Percentiles rank a stretch among this genome's conserved stretches.
Evolutionary conservation across 192 early-diverging fungal genomes (phyloP).

Genomic region (Backusella westeae): DNA sequence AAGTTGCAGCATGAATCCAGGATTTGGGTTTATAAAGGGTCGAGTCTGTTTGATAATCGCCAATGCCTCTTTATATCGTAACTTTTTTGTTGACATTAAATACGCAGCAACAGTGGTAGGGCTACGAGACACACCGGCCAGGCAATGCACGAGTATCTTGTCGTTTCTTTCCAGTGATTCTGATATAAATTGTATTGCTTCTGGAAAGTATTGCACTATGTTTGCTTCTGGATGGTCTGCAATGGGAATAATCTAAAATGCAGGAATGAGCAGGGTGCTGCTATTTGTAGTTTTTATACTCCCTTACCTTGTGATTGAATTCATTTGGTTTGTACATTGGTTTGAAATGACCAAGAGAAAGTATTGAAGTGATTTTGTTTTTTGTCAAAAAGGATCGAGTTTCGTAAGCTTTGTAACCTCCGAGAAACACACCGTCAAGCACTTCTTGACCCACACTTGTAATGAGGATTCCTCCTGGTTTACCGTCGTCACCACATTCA

Average conservation of each 20-base stretch:
- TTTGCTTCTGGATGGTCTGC: constrained; percentile 50
- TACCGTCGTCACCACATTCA: constrained; percentile 23
- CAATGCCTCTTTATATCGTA: constrained; percentile 27
- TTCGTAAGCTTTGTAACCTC: constrained; percentile 31
- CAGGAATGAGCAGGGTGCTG: neutral
- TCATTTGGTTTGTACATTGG: constrained; percentile 14
- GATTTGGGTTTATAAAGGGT: constrained; percentile 32
- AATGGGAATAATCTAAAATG: constrained; percentile 24
- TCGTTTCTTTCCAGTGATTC: constrained; percentile 40
- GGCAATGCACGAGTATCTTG: constrained; percentile 68
- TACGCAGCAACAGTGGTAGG: constrained; percentile 62
- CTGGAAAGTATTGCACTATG: constrained; percentile 66
- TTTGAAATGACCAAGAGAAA: constrained; percentile 37
- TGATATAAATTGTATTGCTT: constrained; percentile 58
- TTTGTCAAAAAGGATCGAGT: constrained; percentile 25
- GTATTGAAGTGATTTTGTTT: constrained; percentile 28
- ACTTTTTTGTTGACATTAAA: constrained; percentile 39
- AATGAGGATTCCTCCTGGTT: constrained; percentile 35
- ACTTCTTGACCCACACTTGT: constrained; percentile 34
- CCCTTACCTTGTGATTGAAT: constrained; percentile 25
- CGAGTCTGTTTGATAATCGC: constrained; percentile 29
- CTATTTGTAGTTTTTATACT: neutral
- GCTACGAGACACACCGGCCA: constrained; percentile 61
- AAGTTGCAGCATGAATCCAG: constrained; percentile 34
- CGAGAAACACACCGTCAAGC: constrained; percentile 23